Evolutionary conservation across 164 flowering plant species (phyloP), one percentile per base, ranked within the genome.

Genomic region (grape (Vitis vinifera)): DNA sequence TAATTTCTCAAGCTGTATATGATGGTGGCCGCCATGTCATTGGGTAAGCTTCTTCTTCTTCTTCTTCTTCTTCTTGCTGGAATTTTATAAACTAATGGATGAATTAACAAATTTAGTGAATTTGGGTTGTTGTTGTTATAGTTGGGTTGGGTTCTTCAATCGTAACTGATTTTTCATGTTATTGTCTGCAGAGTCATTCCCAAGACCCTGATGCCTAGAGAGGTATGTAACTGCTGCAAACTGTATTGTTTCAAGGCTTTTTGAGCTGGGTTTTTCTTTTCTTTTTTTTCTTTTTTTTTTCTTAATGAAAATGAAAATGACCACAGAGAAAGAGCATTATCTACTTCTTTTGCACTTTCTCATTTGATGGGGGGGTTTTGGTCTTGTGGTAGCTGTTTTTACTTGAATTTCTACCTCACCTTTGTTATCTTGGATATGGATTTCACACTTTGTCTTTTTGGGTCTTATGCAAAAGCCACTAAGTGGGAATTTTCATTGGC

Each of bases 11-110:
- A 76, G 96, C 94, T 73, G 97, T 89, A 63, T 80, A 78, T 66
- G 74, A 85, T 68, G 92, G 92, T 70, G 94, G 94, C 31, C 83
- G 94, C 57, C 94, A 90, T 83, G 94, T 90, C 19, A 74, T 87
- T 73, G 94, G 94, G 94, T 90, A 27, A 79, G 78, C 49, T 8
- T 62, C 51, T 50, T 49, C 30, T 51, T 64, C 13, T 0, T 64
- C 51, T 58, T 53, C 59, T 8, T 51, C 17, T 64, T 49, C 19
- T 37, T 64, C 0, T 1, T 55, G 53, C 19, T n/a, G 29, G 19
- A 57, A n/a, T 29, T 63, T 68, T 1, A 10, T 31, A 17, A 51
- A 10, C 51, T 14, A 50, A 59, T 68, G 55, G 30, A 56, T 51
- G 15, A 30, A 60, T 58, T 49, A 50, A 51, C 57, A 65, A 23